Evolutionary conservation across 441 rosid species (phyloP).

Genomic region (Syzygium malaccense): DNA sequence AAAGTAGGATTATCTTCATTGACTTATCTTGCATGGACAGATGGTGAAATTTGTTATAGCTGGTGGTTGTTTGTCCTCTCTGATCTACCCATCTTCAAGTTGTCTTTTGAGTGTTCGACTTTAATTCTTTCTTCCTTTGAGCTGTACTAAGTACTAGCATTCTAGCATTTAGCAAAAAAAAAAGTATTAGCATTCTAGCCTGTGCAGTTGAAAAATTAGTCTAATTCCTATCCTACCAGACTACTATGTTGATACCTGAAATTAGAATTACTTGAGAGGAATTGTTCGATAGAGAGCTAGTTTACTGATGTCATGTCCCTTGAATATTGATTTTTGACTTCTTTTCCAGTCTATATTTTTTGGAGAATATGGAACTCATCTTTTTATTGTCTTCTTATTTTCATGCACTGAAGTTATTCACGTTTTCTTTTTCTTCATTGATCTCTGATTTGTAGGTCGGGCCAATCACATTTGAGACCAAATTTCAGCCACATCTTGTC

Average conservation of each 20-base stretch:
- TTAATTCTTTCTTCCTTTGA: background rate
- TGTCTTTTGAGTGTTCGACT: background rate
- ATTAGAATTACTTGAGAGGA: background rate
- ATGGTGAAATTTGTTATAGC: background rate
- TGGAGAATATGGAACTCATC: background rate
- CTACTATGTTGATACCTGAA: background rate
- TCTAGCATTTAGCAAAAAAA: too few species aligned
- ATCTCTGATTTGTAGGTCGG: slow-evolving; percentile 41
- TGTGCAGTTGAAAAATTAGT: background rate
- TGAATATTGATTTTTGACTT: background rate
- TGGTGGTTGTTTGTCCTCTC: background rate
- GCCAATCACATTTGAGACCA: slow-evolving; percentile 73
- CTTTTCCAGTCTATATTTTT: background rate
- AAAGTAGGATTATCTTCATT: background rate
- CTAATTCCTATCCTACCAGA: background rate
- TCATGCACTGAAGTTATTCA: background rate
- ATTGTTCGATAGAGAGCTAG: background rate
- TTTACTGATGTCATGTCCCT: background rate
- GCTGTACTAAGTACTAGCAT: background rate
- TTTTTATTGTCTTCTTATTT: background rate
- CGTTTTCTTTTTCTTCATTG: background rate
- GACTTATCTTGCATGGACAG: background rate
- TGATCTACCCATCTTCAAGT: background rate
- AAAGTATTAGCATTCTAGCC: background rate
- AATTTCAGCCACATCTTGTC: slow-evolving; percentile 83